Conservation (phyloP, 2,329 filamentous ascomycete genomes). For the Cylindrodendrum hubeiense region DNA sequence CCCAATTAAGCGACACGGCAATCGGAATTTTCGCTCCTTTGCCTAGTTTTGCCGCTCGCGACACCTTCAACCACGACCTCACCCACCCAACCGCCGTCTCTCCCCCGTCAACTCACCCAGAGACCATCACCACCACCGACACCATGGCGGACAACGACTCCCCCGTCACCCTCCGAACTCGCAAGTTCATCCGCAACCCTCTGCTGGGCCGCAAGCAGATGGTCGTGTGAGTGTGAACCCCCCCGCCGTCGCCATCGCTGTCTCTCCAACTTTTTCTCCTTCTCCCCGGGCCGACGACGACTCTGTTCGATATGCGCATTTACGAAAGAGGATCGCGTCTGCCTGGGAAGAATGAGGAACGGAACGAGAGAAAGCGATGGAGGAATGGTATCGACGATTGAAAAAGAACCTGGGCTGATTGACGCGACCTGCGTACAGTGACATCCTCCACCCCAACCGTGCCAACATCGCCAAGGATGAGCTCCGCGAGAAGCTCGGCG, state of each 20-base stretch:
- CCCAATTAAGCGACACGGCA: constrained; percentile 57
- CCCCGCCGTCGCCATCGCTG: constrained; percentile 22
- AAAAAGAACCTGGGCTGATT: constrained; percentile 39
- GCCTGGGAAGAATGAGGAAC: neutral
- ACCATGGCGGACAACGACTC: constrained; percentile 90
- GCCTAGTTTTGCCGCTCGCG: constrained; percentile 44
- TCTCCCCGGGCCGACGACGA: constrained; percentile 15
- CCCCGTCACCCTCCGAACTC: constrained; percentile 90
- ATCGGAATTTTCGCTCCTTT: constrained; percentile 52
- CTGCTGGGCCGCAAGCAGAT: constrained; percentile 99
- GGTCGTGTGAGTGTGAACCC: constrained; percentile 85
- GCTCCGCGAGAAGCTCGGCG: constrained; percentile 92
- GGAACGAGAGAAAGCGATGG: constrained; percentile 10
- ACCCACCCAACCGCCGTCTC: constrained; percentile 47
- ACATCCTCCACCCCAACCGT: constrained; percentile 99
- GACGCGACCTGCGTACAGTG: constrained; percentile 68
- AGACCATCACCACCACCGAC: constrained; percentile 60
- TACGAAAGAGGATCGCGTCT: constrained; percentile 5
- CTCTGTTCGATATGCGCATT: neutral
- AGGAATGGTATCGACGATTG: constrained; percentile 28
- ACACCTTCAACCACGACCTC: constrained; percentile 50
- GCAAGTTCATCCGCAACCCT: constrained; percentile 99
- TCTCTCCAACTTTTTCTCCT: constrained; percentile 11
- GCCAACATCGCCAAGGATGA: constrained; percentile 99
- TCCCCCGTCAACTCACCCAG: constrained; percentile 48